These are phyloP conservation scores for Amanita rimosa DNA, from an alignment of 768 basidiomycete genomes.

Conservation along the genomic window DNA sequence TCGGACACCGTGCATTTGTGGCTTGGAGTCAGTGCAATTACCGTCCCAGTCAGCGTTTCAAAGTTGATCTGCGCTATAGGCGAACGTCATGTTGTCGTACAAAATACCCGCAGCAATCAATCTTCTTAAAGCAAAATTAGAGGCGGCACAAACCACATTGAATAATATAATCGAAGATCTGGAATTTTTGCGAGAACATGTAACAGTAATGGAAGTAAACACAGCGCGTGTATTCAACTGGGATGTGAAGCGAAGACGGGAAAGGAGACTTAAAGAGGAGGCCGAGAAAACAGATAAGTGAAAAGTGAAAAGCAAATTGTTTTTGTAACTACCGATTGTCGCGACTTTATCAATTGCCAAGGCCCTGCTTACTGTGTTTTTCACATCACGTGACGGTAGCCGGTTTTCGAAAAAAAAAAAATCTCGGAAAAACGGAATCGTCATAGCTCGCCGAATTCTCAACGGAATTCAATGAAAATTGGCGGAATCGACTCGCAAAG, in stretches of 20 bases:
- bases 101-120: slow-evolving; percentile 66
- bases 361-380: too few species aligned
- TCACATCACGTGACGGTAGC: too few species aligned
- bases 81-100: slow-evolving; percentile 97
- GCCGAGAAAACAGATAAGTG: background rate
- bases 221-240: slow-evolving; percentile 94
- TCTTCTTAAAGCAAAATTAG: slow-evolving; percentile 67
- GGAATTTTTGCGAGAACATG: slow-evolving; percentile 87
- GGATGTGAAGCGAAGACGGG: slow-evolving; percentile 80
- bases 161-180: slow-evolving; percentile 73
- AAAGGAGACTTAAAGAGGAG: slow-evolving; percentile 33
- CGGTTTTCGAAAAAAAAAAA: too few species aligned
- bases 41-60: background rate
- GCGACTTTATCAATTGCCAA: too few species aligned
- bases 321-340: too few species aligned
- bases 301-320: too few species aligned
- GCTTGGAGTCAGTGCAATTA: slow-evolving; percentile 66
- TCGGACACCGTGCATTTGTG: slow-evolving; percentile 88
- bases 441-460: too few species aligned
- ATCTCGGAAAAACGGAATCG: too few species aligned
- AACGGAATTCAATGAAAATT: too few species aligned
- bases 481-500: too few species aligned
- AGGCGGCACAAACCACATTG: slow-evolving; percentile 54
- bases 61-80: slow-evolving; percentile 34
- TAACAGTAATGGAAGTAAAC: slow-evolving; percentile 95